These are phyloP conservation scores for Schizonepeta tenuifolia DNA, from an alignment of 257 asterid genomes.

Conservation along the genomic window DNA sequence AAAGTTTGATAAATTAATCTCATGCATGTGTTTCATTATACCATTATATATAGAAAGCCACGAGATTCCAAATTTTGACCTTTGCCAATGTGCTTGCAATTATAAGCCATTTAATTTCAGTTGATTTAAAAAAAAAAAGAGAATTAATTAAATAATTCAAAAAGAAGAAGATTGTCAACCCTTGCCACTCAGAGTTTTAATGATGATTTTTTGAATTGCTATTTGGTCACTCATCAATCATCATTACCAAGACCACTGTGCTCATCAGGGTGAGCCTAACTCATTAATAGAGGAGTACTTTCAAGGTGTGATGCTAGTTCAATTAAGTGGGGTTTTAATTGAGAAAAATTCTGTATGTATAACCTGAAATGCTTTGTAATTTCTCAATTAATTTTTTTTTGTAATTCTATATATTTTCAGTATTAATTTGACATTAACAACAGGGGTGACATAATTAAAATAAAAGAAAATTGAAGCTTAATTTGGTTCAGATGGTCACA, in stretches of 20 bases:
- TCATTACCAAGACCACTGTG: constrained; percentile 22
- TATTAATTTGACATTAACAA: too few species aligned
- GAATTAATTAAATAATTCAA: neutral
- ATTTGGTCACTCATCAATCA: constrained; percentile 32
- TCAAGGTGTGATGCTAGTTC: too few species aligned
- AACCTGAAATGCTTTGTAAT: too few species aligned
- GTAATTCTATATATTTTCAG: too few species aligned
- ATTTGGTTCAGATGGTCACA: too few species aligned
- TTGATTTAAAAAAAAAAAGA: neutral
- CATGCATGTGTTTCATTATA: neutral
- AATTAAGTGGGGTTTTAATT: neutral
- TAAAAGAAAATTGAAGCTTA: too few species aligned
- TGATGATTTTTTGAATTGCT: constrained; percentile 27
- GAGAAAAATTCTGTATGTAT: too few species aligned
- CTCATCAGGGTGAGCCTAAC: neutral
- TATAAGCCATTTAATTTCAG: constrained; percentile 17
- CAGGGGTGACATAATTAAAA: too few species aligned
- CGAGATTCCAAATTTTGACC: neutral
- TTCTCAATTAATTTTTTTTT: too few species aligned
- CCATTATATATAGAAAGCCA: neutral
- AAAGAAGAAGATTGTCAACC: constrained; percentile 21
- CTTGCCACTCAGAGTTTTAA: constrained; percentile 28
- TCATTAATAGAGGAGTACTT: too few species aligned
- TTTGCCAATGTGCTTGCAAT: too few species aligned
- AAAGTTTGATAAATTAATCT: neutral